Percentiles rank a stretch among this genome's conserved stretches.
Evolutionary conservation across 768 basidiomycete species (phyloP).

Genomic region (Boletellus sp.): DNA sequence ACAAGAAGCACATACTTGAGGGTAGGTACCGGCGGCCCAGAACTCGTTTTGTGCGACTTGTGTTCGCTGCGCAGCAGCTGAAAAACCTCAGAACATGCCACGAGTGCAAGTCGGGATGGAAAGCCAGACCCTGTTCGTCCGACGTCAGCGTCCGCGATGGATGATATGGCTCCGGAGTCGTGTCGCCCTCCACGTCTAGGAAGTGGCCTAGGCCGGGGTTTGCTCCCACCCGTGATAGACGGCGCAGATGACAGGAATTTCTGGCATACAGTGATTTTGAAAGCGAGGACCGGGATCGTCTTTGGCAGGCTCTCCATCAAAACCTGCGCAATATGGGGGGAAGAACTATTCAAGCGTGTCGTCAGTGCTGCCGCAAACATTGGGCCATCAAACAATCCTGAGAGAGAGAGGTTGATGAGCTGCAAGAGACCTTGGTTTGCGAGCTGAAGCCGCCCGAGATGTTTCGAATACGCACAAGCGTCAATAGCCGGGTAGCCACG

Average conservation of each 20-base stretch:
- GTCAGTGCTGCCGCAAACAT: slow-evolving; percentile 36
- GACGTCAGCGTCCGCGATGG: slow-evolving; percentile 4
- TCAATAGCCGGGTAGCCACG: slow-evolving; percentile 35
- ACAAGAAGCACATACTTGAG: slow-evolving; percentile 40
- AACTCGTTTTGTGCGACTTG: slow-evolving; percentile 4
- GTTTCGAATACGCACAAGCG: slow-evolving; percentile 24
- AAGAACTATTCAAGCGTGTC: slow-evolving; percentile 32
- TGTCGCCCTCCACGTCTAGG: slow-evolving; percentile 21
- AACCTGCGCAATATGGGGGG: slow-evolving; percentile 28
- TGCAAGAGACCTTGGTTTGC: slow-evolving; percentile 14
- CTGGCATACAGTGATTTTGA: slow-evolving; percentile 44
- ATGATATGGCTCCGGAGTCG: slow-evolving; percentile 4
- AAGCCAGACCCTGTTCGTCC: slow-evolving; percentile 18
- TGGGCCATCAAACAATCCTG: slow-evolving; percentile 35
- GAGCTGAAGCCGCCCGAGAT: background rate
- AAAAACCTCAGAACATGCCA: slow-evolving; percentile 27
- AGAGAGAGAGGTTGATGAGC: slow-evolving; percentile 41
- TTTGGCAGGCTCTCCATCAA: slow-evolving; percentile 38
- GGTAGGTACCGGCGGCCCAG: slow-evolving; percentile 9
- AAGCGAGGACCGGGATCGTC: slow-evolving; percentile 34
- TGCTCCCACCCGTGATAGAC: slow-evolving; percentile 9
- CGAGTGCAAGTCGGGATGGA: slow-evolving; percentile 25
- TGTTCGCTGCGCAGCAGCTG: slow-evolving; percentile 19
- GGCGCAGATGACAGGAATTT: slow-evolving; percentile 33
- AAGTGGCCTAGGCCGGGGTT: slow-evolving; percentile 35